Percentiles rank a stretch among this genome's conserved stretches.
Conservation (phyloP, 1,139 yeast species). For the Magnusiomyces ingens region DNA sequence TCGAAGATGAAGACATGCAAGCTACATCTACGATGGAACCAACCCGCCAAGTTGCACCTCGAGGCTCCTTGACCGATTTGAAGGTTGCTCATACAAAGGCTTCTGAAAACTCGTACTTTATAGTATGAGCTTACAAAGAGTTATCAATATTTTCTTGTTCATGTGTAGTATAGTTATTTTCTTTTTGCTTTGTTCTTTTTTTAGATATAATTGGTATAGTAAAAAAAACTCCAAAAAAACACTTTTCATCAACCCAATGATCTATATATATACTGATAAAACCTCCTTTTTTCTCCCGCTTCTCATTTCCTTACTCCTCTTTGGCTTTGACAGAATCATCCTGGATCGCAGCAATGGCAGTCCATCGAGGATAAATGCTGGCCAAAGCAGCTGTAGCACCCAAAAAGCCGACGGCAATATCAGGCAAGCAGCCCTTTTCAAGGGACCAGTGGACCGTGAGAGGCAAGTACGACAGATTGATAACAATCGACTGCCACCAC, state of each 20-base stretch:
- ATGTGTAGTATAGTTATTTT: neutral
- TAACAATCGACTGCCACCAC: constrained; percentile 23
- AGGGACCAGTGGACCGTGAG: constrained; percentile 40
- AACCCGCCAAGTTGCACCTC: neutral
- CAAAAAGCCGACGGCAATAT: constrained; percentile 34
- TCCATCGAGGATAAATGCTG: constrained; percentile 23
- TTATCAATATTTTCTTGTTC: neutral
- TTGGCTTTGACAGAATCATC: no score
- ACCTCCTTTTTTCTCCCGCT: no score
- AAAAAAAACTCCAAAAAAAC: no score
- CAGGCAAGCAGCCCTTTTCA: constrained; percentile 32
- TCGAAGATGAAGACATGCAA: neutral
- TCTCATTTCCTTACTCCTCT: no score
- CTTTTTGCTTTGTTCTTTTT: neutral
- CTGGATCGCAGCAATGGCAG: neutral
- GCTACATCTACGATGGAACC: neutral
- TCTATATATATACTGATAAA: no score
- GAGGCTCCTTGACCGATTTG: neutral
- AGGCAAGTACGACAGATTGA: constrained; percentile 37
- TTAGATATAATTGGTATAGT: no score
- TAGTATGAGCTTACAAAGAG: neutral
- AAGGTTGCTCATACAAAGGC: neutral
- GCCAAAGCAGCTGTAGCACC: constrained; percentile 35
- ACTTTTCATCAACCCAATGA: no score
- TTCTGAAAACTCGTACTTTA: constrained; percentile 5